phyloP scores from a whole-genome alignment of 257 asterid genomes.

The Primulina huaijiensis region DNA sequence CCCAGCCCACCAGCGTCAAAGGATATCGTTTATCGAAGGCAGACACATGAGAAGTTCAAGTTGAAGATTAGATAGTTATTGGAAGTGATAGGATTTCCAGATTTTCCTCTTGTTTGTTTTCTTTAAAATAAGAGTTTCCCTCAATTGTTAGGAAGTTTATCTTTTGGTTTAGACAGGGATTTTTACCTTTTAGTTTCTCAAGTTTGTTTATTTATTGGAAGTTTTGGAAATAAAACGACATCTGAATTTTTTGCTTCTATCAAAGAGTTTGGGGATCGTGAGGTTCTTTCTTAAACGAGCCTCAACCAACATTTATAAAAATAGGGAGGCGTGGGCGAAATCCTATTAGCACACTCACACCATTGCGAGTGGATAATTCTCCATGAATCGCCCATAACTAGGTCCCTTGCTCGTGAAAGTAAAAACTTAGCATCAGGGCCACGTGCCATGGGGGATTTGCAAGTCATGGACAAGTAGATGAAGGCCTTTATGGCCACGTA shows the following conservation, averaged over 20 bases:
- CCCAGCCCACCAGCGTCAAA: not conserved
- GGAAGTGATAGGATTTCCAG: not conserved
- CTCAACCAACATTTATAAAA: not conserved
- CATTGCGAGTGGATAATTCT: not conserved
- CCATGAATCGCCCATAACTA: not conserved
- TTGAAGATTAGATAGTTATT: not conserved
- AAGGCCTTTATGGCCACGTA: too few relatives aligned
- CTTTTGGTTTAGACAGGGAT: too few relatives aligned
- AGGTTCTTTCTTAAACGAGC: too few relatives aligned
- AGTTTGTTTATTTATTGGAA: too few relatives aligned
- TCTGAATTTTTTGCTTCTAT: too few relatives aligned
- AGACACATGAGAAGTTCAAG: not conserved
- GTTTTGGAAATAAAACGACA: too few relatives aligned
- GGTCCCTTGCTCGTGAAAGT: not conserved
- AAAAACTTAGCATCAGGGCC: too few relatives aligned
- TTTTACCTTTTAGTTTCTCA: too few relatives aligned
- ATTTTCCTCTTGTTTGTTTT: not conserved
- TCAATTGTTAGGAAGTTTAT: too few relatives aligned
- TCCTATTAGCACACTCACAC: not conserved
- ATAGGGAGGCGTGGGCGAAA: not conserved
- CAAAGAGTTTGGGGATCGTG: not conserved
- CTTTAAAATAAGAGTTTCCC: not conserved
- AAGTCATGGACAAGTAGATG: too few relatives aligned
- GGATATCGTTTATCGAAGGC: too few relatives aligned
- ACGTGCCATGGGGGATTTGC: too few relatives aligned